Conservation (phyloP, 192 early-diverging fungal species). For the Linnemannia elongata region DNA sequence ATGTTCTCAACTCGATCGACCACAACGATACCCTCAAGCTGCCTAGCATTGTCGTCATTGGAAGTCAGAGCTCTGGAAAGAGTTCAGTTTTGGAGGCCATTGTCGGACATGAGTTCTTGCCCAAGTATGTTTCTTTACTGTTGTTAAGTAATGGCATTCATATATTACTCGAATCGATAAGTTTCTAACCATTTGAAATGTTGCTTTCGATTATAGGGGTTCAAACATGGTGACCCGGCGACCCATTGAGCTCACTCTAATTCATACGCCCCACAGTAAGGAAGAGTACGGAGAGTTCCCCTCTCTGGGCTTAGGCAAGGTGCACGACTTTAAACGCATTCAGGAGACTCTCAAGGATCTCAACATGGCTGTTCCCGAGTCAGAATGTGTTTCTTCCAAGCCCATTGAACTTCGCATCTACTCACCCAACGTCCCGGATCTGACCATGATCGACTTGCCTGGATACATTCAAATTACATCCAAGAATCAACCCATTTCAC, state of each 20-base stretch:
- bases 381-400: conserved; percentile 89
- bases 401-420: conserved; percentile 89
- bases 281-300: conserved; percentile 92
- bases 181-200: neutral
- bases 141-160: neutral
- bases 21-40: conserved; percentile 82
- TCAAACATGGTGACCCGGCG: conserved; percentile 88
- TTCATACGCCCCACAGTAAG: conserved; percentile 81
- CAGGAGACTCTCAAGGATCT: conserved; percentile 95
- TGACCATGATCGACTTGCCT: conserved; percentile 87
- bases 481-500: conserved; percentile 81
- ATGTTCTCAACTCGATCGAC: conserved; percentile 90
- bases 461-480: conserved; percentile 91
- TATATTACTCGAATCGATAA: neutral
- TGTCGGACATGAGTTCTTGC: conserved; percentile 87
- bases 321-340: conserved; percentile 89
- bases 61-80: conserved; percentile 89
- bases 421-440: conserved; percentile 86
- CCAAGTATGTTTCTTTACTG: conserved; percentile 69
- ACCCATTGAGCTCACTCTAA: conserved; percentile 87
- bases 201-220: conserved; percentile 58
- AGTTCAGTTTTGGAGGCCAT: conserved; percentile 90
- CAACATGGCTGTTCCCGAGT: conserved; percentile 94
- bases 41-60: conserved; percentile 91
- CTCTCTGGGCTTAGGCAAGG: conserved; percentile 86